Evolutionary conservation across 2,329 filamentous ascomycete species (phyloP), one percentile per base, ranked within the genome.

Genomic region (Hymenoscyphus scutula): DNA sequence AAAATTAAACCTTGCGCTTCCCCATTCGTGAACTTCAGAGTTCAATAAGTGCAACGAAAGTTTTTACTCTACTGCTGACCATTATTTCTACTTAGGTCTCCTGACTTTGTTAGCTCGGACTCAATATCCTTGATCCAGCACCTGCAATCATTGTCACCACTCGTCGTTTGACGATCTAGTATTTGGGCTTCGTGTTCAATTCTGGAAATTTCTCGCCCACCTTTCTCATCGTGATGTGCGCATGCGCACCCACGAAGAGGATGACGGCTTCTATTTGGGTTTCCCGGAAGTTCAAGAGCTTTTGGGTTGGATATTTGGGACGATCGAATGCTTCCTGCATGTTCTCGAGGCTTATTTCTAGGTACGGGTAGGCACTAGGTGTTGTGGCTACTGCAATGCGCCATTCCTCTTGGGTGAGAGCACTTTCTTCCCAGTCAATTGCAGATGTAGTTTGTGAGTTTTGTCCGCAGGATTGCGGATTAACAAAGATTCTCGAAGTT

Each of bases 181-280:
- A 60, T 69, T 64, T 59, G 58, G 64, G 51, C 68, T 63, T 68
- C 69, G 65, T 45, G 65, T 61, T 60, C 59, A 53, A 25, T 63
- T 58, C 58, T 55, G 57, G 65, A 61, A 57, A 53, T 66, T 55
- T 67, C 67, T 71, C 69, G 25, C 55, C 34, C 65, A 68, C 75
- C 82, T 82, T 83, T 80, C 81, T 83, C 82, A 81, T 80, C 81
- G 76, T 61, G 61, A 13, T 51, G 76, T 75, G 73, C 75, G 78
- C 80, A 74, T 61, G 81, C 74, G 74, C 73, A 80, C 70, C 70
- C 78, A 81, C 69, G 78, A 82, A 79, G 82, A 82, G 82, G 80
- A 74, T 60, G 19, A 23, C n/a, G 41, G 41, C n/a, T 48, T 48
- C n/a, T 48, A 7, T 3, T 48, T 13, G 34, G 8, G 10, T 34